Percentiles rank a stretch among this genome's conserved stretches.
phyloP scores from a whole-genome alignment of 83 land plant species.

The Picea mariana region DNA sequence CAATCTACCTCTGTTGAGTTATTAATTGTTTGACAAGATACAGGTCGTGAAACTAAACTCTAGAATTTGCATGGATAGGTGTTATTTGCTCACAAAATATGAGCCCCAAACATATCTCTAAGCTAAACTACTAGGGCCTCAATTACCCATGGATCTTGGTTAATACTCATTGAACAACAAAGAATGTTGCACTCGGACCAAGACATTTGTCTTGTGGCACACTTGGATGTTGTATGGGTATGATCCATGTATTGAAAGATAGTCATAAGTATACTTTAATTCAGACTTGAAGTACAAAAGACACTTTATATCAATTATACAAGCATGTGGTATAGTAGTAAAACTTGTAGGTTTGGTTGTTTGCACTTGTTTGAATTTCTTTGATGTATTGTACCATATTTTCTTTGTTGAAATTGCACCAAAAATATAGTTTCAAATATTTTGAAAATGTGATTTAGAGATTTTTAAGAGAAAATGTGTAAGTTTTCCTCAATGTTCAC shows the following conservation, averaged over 20 bases:
- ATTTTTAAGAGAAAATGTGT: neutral
- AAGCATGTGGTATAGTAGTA: conserved; percentile 60
- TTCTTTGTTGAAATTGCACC: neutral
- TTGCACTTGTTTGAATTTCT: neutral
- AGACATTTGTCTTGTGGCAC: conserved; percentile 23
- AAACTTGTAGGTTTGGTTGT: conserved; percentile 75
- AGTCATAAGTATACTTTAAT: conserved; percentile 80
- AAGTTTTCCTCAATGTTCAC: conserved; percentile 33
- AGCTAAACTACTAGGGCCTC: neutral
- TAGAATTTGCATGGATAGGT: too few species aligned
- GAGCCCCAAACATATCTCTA: too few species aligned
- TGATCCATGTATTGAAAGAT: conserved; percentile 84
- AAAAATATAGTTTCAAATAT: neutral
- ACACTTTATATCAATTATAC: conserved; percentile 91
- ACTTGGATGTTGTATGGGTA: conserved; percentile 75
- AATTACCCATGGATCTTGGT: neutral
- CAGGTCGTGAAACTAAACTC: neutral
- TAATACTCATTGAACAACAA: neutral
- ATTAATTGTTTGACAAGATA: neutral
- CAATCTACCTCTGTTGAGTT: too few species aligned
- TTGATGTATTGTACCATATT: neutral
- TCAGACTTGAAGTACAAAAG: conserved; percentile 84
- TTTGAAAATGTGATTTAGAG: neutral
- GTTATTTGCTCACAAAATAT: too few species aligned
- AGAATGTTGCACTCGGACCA: neutral